Evolutionary conservation across 805 yeast genomes (phyloP).

Genomic region (Diddensiella santjacobensis): DNA sequence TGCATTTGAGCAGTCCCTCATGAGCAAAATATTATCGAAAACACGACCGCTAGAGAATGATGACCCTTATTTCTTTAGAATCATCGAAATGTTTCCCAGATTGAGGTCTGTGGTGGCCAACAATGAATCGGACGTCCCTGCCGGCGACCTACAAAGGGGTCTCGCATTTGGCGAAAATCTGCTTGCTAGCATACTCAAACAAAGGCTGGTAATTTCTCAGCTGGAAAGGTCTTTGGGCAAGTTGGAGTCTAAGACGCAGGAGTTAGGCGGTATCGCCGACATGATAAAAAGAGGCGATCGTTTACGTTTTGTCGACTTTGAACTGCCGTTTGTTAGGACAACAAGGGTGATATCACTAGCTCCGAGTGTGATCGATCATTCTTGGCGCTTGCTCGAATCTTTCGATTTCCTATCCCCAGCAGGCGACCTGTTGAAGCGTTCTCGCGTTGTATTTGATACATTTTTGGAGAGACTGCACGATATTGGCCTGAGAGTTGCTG

Average conservation of each 20-base stretch:
- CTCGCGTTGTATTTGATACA: background rate
- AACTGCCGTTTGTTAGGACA: background rate
- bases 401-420: background rate
- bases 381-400: background rate
- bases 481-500: background rate
- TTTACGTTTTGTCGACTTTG: background rate
- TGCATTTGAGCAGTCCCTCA: slow-evolving; percentile 56
- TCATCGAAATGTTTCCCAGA: slow-evolving; percentile 77
- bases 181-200: slow-evolving; percentile 48
- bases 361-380: background rate
- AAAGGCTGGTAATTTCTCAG: slow-evolving; percentile 15
- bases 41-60: slow-evolving; percentile 44
- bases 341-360: background rate
- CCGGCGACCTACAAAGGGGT: slow-evolving; percentile 67
- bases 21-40: slow-evolving; percentile 58
- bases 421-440: background rate
- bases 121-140: slow-evolving; percentile 71
- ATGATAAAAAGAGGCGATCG: background rate
- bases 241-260: background rate
- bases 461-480: background rate
- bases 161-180: slow-evolving; percentile 73
- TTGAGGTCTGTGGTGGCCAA: slow-evolving; percentile 60
- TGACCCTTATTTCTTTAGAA: slow-evolving; percentile 57
- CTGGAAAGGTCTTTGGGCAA: too few species aligned
- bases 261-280: background rate